Percentiles rank a stretch among this genome's conserved stretches.
phyloP scores from a whole-genome alignment of 2,329 filamentous ascomycete species.

The Chaetomiaceae sp. region DNA sequence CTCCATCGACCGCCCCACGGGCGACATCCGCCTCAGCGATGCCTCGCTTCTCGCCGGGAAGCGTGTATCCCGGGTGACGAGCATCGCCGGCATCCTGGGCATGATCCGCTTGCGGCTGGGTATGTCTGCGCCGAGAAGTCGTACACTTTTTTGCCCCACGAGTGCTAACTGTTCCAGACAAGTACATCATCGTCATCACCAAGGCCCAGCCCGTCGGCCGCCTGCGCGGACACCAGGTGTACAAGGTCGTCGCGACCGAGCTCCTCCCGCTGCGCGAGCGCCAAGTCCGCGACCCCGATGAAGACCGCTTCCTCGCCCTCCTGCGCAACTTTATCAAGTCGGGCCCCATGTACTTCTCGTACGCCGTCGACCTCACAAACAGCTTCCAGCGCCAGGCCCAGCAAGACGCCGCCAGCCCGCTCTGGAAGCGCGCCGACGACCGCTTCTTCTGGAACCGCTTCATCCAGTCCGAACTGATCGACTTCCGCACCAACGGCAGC shows the following conservation, averaged over 20 bases:
- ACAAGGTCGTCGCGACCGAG: constrained; percentile 86
- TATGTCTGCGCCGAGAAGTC: constrained; percentile 43
- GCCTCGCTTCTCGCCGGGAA: constrained; percentile 69
- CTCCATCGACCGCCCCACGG: constrained; percentile 85
- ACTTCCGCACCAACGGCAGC: constrained; percentile 66
- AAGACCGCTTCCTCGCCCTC: constrained; percentile 82
- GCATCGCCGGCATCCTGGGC: constrained; percentile 90
- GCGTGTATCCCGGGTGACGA: constrained; percentile 69
- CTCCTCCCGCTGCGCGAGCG: constrained; percentile 91
- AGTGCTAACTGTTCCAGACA: constrained; percentile 51
- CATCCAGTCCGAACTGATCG: constrained; percentile 83
- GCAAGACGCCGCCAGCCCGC: constrained; percentile 61
- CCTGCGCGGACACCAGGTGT: constrained; percentile 92
- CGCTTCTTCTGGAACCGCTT: constrained; percentile 99
- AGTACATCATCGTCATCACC: constrained; percentile 94
- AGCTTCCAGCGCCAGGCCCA: constrained; percentile 91
- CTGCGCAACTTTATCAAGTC: constrained; percentile 77
- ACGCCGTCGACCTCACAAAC: constrained; percentile 94
- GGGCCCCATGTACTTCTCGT: constrained; percentile 96
- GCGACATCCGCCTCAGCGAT: constrained; percentile 82
- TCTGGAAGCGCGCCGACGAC: constrained; percentile 92
- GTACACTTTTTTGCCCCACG: too few species aligned
- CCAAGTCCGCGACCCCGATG: constrained; percentile 84
- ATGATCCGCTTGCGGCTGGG: constrained; percentile 90
- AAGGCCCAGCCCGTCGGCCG: constrained; percentile 88